A percentile compares a stretch with the other conserved stretches of the same genome.
Conservation (phyloP, 2,329 filamentous ascomycete species). For the Aspergillus pseudotamarii region DNA sequence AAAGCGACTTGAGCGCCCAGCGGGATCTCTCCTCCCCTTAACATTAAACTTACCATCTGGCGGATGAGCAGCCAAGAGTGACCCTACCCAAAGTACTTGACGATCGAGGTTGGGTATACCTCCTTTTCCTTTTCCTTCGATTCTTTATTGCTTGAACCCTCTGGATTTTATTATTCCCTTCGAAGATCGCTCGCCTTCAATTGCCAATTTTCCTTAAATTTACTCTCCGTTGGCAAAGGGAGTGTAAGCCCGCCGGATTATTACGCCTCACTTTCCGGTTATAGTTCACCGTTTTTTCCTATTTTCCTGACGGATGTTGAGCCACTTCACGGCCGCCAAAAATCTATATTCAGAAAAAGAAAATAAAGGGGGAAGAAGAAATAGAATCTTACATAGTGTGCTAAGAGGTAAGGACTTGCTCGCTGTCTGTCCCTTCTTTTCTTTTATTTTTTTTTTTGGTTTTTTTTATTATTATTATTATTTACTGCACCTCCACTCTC, state of each 20-base stretch:
- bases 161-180: neutral
- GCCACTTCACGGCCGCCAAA: conserved; percentile 15
- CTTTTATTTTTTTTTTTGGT: conserved; percentile 6
- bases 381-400: conserved; percentile 4
- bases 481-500: conserved; percentile 3
- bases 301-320: conserved; percentile 12
- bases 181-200: neutral
- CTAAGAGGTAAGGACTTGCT: conserved; percentile 1
- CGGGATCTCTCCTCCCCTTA: neutral
- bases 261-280: conserved; percentile 27
- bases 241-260: conserved; percentile 20
- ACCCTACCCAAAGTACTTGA: conserved; percentile 1
- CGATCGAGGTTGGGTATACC: neutral
- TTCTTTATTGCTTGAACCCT: neutral
- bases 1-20: neutral
- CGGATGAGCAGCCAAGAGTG: neutral
- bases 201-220: neutral
- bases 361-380: conserved; percentile 6
- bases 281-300: conserved; percentile 32
- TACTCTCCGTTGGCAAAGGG: conserved; percentile 14
- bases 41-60: neutral
- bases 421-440: neutral
- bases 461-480: conserved; percentile 4
- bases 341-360: conserved; percentile 10
- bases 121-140: neutral